A percentile compares a stretch with the other conserved stretches of the same genome.
Conservation (phyloP, 495 filamentous ascomycete species). For the Penicillium soppii region DNA sequence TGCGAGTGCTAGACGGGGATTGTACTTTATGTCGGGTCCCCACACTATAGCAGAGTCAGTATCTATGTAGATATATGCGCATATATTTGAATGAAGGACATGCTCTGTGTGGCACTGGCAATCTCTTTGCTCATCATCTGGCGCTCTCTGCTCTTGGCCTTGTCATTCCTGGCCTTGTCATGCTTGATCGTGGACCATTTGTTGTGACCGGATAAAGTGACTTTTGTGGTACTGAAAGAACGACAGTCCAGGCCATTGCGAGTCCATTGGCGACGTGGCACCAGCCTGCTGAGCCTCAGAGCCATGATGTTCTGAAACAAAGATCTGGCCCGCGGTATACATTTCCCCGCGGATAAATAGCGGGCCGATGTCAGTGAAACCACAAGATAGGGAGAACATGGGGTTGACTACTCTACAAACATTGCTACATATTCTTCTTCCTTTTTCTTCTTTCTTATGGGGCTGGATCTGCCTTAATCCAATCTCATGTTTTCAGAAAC, state of each 20-base stretch:
- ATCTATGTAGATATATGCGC: constrained; percentile 9
- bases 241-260: constrained; percentile 19
- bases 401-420: constrained; percentile 1
- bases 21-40: constrained; percentile 70
- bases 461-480: constrained; percentile 18
- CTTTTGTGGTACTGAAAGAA: constrained; percentile 52
- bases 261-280: constrained; percentile 3
- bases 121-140: constrained; percentile 53
- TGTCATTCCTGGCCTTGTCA: constrained; percentile 82
- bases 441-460: constrained; percentile 20
- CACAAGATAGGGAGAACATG: constrained; percentile 29
- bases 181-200: constrained; percentile 96
- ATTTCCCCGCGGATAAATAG: constrained; percentile 8
- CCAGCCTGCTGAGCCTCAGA: constrained; percentile 14
- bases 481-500: constrained; percentile 42
- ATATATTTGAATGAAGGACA: constrained; percentile 5
- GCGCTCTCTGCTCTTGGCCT: constrained; percentile 50
- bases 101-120: constrained; percentile 54
- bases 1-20: constrained; percentile 68
- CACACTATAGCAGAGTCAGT: constrained; percentile 40
- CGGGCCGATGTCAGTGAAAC: constrained; percentile 33
- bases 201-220: constrained; percentile 69
- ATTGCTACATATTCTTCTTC: background rate
- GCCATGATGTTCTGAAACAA: constrained; percentile 9
- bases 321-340: constrained; percentile 11